phyloP scores from a whole-genome alignment of 208 protist species.

The Leishmania tropica region DNA sequence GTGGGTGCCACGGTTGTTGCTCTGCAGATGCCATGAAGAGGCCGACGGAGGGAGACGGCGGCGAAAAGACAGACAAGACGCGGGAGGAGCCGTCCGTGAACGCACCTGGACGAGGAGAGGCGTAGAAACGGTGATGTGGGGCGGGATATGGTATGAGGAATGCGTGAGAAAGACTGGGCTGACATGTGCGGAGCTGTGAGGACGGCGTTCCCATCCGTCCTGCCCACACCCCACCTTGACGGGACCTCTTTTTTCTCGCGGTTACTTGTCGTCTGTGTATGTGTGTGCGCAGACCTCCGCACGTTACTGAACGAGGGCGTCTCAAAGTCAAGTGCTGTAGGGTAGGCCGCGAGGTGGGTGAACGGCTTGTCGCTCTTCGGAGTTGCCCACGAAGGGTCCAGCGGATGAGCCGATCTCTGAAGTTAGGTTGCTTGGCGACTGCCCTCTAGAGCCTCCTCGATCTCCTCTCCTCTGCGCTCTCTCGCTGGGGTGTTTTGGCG shows the following conservation, averaged over 20 bases:
- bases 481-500: neutral
- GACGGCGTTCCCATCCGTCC: neutral
- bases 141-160: neutral
- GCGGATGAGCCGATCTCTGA: neutral
- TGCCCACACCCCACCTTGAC: neutral
- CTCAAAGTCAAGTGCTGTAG: neutral
- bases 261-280: neutral
- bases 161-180: neutral
- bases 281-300: neutral
- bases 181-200: neutral
- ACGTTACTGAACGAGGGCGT: neutral
- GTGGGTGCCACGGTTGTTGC: constrained; percentile 79
- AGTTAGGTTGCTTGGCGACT: rapidly evolving
- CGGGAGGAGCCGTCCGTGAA: neutral
- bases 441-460: neutral
- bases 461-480: neutral
- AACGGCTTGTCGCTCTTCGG: neutral
- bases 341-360: no score
- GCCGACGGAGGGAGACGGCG: neutral
- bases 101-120: neutral
- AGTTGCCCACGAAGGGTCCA: neutral
- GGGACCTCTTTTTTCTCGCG: neutral
- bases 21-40: constrained; percentile 45
- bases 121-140: neutral
- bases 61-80: neutral